Percentiles rank a stretch among this genome's conserved stretches.
Conservation (phyloP, 495 filamentous ascomycete genomes). For the Aspergillus baeticus region DNA sequence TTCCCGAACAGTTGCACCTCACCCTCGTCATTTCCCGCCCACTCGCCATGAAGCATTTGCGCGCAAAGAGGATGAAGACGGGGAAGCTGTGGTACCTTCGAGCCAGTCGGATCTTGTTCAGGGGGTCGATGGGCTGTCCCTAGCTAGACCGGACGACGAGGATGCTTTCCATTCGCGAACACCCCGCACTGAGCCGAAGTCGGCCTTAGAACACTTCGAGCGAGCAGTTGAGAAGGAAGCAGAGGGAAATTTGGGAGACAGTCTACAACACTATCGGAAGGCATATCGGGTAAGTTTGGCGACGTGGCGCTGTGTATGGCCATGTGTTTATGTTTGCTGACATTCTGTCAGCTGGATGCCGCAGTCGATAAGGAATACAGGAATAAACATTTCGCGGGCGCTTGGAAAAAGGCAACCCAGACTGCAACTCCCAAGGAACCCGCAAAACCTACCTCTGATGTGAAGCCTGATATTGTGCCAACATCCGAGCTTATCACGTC, state of each 20-base stretch:
- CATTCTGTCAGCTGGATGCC: slow-evolving; percentile 64
- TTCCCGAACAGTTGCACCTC: slow-evolving; percentile 22
- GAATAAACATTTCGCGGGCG: slow-evolving; percentile 78
- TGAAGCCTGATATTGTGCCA: slow-evolving; percentile 44
- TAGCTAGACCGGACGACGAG: slow-evolving; percentile 27
- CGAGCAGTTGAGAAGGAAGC: slow-evolving; percentile 84
- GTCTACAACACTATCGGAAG: slow-evolving; percentile 82
- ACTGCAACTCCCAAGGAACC: slow-evolving; percentile 53
- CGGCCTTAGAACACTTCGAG: slow-evolving; percentile 92
- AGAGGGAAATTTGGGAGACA: slow-evolving; percentile 84
- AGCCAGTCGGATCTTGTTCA: slow-evolving; percentile 42
- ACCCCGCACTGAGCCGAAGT: slow-evolving; percentile 55
- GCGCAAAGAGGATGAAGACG: slow-evolving; percentile 36
- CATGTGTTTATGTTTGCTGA: background rate
- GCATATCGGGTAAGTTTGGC: slow-evolving; percentile 77
- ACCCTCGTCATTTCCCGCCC: slow-evolving; percentile 30
- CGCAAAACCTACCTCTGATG: slow-evolving; percentile 42
- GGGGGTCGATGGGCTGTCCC: slow-evolving; percentile 35
- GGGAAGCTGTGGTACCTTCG: slow-evolving; percentile 37
- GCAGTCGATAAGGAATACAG: slow-evolving; percentile 82
- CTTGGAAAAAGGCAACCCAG: slow-evolving; percentile 52
- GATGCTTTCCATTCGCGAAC: slow-evolving; percentile 29
- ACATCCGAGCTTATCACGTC: slow-evolving; percentile 70
- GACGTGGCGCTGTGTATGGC: slow-evolving; percentile 2
- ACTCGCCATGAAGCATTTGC: slow-evolving; percentile 33